These are phyloP conservation scores for Termitomyces sp. DNA, from an alignment of 1,284 basidiomycete species.

Conservation along the genomic window DNA sequence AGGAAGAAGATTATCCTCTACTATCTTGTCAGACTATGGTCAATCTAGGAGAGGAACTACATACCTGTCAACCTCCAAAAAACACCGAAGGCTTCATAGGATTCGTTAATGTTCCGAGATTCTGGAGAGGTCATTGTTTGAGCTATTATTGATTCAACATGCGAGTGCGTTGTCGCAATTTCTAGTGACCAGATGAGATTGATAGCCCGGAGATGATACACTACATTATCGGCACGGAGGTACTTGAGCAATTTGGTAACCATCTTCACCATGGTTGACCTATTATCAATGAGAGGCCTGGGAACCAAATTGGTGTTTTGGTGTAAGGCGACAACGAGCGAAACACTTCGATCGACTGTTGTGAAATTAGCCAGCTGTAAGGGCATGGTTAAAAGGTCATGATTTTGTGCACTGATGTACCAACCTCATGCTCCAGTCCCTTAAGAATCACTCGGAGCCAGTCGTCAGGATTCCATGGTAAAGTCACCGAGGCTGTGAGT, in stretches of 20 bases:
- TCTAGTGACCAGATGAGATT: constrained; percentile 86
- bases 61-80: constrained; percentile 87
- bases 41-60: background rate
- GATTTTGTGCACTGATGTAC: constrained; percentile 10
- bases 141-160: constrained; percentile 76
- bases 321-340: constrained; percentile 53
- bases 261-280: constrained; percentile 50
- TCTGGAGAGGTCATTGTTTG: constrained; percentile 59
- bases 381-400: constrained; percentile 5
- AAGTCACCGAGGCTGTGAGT: constrained; percentile 32
- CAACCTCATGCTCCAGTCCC: constrained; percentile 50
- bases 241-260: constrained; percentile 72
- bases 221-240: constrained; percentile 59
- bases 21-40: constrained; percentile 8
- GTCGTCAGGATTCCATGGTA: constrained; percentile 50
- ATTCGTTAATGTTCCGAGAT: constrained; percentile 44
- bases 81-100: constrained; percentile 86
- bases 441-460: constrained; percentile 53
- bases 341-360: constrained; percentile 61
- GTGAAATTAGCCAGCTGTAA: constrained; percentile 57
- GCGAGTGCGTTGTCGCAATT: constrained; percentile 50
- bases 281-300: constrained; percentile 47
- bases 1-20: constrained; percentile 79
- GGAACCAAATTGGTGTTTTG: constrained; percentile 48
- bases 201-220: constrained; percentile 81